Evolutionary conservation across 768 basidiomycete species (phyloP).

Genomic region (Pholiota microspora): DNA sequence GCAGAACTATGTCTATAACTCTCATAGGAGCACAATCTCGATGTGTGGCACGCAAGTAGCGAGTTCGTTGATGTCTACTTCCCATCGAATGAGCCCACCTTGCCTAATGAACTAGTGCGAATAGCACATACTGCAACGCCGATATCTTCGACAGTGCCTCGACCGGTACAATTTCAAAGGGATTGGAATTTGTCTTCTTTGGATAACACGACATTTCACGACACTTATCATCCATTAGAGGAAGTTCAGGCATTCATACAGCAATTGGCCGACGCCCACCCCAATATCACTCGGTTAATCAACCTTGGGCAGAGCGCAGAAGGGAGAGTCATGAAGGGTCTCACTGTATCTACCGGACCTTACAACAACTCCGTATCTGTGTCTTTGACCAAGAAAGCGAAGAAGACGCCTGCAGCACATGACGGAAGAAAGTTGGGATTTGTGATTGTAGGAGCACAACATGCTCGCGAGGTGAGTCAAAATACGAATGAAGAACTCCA

Average conservation of each 20-base stretch:
- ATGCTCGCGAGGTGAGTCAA: conserved; percentile 16
- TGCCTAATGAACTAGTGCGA: conserved; percentile 21
- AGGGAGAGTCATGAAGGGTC: conserved; percentile 55
- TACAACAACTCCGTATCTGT: conserved; percentile 6
- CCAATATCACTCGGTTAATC: conserved; percentile 44
- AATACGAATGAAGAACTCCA: not conserved
- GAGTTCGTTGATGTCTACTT: conserved; percentile 52
- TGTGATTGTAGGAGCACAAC: conserved; percentile 52
- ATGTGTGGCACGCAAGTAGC: conserved; percentile 49
- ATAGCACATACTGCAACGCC: conserved; percentile 22
- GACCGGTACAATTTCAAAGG: not conserved
- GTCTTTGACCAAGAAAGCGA: conserved; percentile 13
- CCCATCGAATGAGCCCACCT: conserved; percentile 19
- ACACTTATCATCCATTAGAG: conserved; percentile 52
- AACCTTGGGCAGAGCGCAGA: conserved; percentile 56
- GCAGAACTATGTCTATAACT: not conserved
- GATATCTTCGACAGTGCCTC: conserved; percentile 12
- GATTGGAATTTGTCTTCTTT: conserved; percentile 35
- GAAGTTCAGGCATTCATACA: conserved; percentile 53
- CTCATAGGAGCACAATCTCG: conserved; percentile 40
- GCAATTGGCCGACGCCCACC: conserved; percentile 43
- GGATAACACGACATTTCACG: conserved; percentile 38
- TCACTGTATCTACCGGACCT: conserved; percentile 43
- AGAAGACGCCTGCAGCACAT: conserved; percentile 13
- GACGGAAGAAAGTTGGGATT: conserved; percentile 47